Evolutionary conservation across 208 protist species (phyloP).

Genomic region (Trypanosomatidae sp.): DNA sequence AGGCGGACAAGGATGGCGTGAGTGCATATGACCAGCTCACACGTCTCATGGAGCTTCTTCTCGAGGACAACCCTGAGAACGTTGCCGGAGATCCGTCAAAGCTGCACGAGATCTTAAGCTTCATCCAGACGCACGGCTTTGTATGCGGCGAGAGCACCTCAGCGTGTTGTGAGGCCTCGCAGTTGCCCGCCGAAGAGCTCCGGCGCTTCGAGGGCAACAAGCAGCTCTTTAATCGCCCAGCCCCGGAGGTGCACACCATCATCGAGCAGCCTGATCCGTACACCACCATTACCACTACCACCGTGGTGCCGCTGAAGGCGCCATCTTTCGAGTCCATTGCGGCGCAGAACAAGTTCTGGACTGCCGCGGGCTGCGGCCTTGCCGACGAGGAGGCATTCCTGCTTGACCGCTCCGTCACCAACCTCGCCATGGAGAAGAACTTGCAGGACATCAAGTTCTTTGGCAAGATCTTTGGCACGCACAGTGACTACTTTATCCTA

Average conservation of each 20-base stretch:
- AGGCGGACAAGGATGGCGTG: slow-evolving; percentile 82
- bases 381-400: slow-evolving; percentile 85
- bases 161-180: slow-evolving; percentile 60
- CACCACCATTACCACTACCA: slow-evolving; percentile 90
- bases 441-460: slow-evolving; percentile 89
- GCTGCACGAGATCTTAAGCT: slow-evolving; percentile 74
- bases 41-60: slow-evolving; percentile 77
- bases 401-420: slow-evolving; percentile 88
- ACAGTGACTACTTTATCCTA: slow-evolving; percentile 83
- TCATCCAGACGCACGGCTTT: slow-evolving; percentile 86
- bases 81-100: slow-evolving; percentile 66
- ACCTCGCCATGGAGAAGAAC: slow-evolving; percentile 86
- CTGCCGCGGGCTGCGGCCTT: slow-evolving; percentile 70
- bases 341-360: slow-evolving; percentile 81
- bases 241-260: slow-evolving; percentile 76
- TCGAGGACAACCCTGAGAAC: slow-evolving; percentile 79
- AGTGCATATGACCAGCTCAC: slow-evolving; percentile 93
- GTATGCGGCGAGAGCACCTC: slow-evolving; percentile 69
- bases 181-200: slow-evolving; percentile 65
- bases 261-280: slow-evolving; percentile 91
- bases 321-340: slow-evolving; percentile 71
- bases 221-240: slow-evolving; percentile 71
- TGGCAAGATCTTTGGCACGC: slow-evolving; percentile 89
- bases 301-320: slow-evolving; percentile 73
- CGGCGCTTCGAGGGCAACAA: slow-evolving; percentile 70